Evolutionary conservation across 140 eudicot species (phyloP).

Genomic region (Bidens hawaiensis): DNA sequence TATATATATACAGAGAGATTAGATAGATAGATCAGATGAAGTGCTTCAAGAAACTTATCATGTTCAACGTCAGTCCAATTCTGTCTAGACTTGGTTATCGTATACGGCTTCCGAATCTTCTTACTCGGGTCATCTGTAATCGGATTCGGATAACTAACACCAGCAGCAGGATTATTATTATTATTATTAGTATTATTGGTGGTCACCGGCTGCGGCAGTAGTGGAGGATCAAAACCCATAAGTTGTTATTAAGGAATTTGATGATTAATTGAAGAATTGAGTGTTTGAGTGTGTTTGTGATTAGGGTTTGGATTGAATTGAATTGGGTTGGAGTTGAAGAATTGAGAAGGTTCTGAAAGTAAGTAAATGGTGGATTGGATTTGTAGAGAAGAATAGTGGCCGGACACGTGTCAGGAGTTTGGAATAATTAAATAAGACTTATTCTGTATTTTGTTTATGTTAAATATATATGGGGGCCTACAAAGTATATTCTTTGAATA

Average conservation of each 20-base stretch:
- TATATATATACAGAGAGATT: not conserved
- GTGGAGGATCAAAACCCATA: conserved; percentile 27
- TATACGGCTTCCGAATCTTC: conserved; percentile 38
- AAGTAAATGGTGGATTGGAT: not conserved
- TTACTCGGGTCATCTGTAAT: conserved; percentile 20
- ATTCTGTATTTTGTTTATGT: no score
- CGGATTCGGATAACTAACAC: conserved; percentile 13
- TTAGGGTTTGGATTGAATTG: conserved; percentile 15
- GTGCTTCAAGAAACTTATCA: conserved; percentile 39
- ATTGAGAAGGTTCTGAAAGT: conserved; percentile 23
- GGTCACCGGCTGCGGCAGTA: conserved; percentile 19
- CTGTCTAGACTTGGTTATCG: conserved; percentile 35
- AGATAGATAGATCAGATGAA: conserved; percentile 31
- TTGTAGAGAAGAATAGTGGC: not conserved
- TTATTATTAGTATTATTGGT: no score
- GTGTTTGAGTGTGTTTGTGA: not conserved
- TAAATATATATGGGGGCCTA: no score
- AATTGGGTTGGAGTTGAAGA: conserved; percentile 20
- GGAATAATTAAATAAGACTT: not conserved
- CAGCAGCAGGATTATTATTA: conserved; percentile 4
- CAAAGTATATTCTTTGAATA: no score
- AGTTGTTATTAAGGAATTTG: not conserved
- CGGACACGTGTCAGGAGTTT: not conserved
- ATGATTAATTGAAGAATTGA: not conserved
- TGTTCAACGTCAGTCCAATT: conserved; percentile 41